Percentiles rank a stretch among this genome's conserved stretches.
These are phyloP conservation scores for Noccaea bulbosa DNA, from an alignment of 345 rosid species.

Conservation along the genomic window DNA sequence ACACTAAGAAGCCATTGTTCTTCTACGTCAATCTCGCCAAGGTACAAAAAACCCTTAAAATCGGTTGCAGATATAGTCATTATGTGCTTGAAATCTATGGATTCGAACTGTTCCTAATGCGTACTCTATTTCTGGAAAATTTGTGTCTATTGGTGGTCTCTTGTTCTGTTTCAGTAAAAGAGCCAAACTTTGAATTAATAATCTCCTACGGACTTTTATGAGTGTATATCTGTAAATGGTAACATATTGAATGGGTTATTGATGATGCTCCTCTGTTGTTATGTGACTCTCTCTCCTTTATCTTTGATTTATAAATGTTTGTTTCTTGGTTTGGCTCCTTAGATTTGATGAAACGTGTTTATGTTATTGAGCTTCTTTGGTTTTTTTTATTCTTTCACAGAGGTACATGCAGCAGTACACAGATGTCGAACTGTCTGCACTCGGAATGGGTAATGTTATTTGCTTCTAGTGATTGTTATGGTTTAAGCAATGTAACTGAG, in stretches of 20 bases:
- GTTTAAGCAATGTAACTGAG: conserved; percentile 24
- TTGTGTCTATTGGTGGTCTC: neutral
- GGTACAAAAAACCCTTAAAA: conserved; percentile 43
- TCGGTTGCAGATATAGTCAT: neutral
- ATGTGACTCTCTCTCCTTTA: neutral
- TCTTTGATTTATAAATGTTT: neutral
- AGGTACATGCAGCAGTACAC: conserved; percentile 91
- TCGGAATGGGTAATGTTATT: conserved; percentile 83
- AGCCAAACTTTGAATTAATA: neutral
- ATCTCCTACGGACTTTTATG: neutral
- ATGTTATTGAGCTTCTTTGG: neutral
- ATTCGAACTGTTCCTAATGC: neutral
- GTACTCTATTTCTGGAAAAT: neutral
- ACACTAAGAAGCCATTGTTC: conserved; percentile 92
- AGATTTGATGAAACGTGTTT: neutral
- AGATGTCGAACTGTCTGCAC: conserved; percentile 92
- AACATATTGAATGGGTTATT: neutral
- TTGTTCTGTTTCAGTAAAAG: neutral
- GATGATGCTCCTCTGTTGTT: conserved; percentile 3
- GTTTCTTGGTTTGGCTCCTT: neutral
- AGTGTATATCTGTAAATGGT: neutral
- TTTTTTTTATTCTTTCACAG: conserved; percentile 47
- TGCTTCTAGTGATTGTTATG: conserved; percentile 6
- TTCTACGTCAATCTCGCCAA: conserved; percentile 97
- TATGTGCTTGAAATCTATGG: neutral